Base-by-base conservation (phyloP, 345 rosid genomes). In the Geranium rotundifolium region DNA sequence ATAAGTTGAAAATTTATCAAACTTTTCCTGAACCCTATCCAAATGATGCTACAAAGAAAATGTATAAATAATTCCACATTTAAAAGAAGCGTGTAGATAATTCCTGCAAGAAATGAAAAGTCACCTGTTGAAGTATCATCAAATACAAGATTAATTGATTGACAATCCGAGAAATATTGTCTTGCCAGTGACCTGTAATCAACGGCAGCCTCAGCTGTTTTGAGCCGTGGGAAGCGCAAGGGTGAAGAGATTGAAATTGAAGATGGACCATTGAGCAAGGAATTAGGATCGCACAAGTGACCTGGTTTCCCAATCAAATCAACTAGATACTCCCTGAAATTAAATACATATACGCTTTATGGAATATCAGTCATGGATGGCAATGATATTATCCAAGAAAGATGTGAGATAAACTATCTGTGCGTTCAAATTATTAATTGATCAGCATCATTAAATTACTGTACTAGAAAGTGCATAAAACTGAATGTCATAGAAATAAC, bases 231-330 rank as follows among this genome's bases (percentile, higher is more conserved):
- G 82, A 88, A 90, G 74, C 93, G 95, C 82, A 95, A 76, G 59
- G 99, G 97, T 67, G 97, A 90, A 71, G 95, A 82, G 77, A 88
- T 84, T 73, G 88, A 73, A 64, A 95, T 90, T 78, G 99, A 82
- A 64, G 90, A 84, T 68, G 89, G 99, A 72, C 97, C 99, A 76
- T 90, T 90, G 67, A 90, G 86, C 84, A 85, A 80, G 82, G 99
- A 95, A 79, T 88, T 84, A 0, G 99, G 99, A 76, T 86, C 93
- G 62, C 85, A 82, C 72, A 95, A 72, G 75, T 82, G 79, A 66
- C 99, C 99, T 37, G 99, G 95, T 79, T 75, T 86, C 75, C 85
- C 93, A 39, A 86, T 76, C 82, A 95, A 88, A 76, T 95, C 99
- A 71, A 95, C 84, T 67, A 88, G 78, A 78, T 81, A 90, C 74